Evolutionary conservation across 805 yeast genomes (phyloP), one percentile per base, ranked within the genome.

Genomic region (Saccharomycopsis capsularis): DNA sequence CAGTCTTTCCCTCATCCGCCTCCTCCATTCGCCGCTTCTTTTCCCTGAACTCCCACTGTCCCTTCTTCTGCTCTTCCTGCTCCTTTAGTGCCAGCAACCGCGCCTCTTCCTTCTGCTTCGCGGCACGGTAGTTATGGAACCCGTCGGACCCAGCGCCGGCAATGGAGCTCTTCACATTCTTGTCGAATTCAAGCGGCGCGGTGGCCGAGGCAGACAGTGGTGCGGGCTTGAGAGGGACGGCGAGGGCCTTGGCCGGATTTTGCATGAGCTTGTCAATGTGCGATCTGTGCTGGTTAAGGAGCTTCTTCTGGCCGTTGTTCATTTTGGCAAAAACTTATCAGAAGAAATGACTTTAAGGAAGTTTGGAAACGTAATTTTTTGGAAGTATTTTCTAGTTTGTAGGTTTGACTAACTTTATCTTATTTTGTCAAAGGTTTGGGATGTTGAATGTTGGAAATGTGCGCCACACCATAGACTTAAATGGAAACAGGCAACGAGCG

Each of bases 81-180:
- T 46, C 49, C 16, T 46, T 25, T 3, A 46, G 9, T 19, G 9
- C 13, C 24, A 16, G 24, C 21, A 40, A 7, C 2, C 49, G 7
- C 16, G n/a, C 44, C 5, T 39, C 43, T 3, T 46, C 44, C 24
- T 32, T 39, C 6, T 22, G 18, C 22, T 46, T 46, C 4, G 27
- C 23, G 11, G 9, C 40, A 21, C 43, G n/a, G 18, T 46, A 46
- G 13, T 27, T 22, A 19, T 39, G 21, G 25, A 29, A 46, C 37
- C 15, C 19, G 24, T 46, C 49, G 13, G 49, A 46, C 16, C 49
- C 49, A 19, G 39, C 49, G 2, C 49, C 49, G 4, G 49, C 49
- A n/a, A 46, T 40, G 15, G 44, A 39, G 16, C 44, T 24, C 21
- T 46, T 46, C 5, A 46, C 13, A 2, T 40, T 46, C n/a, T 39